Evolutionary conservation across 2,329 filamentous ascomycete species (phyloP).

Genomic region (Colletotrichum sp.): DNA sequence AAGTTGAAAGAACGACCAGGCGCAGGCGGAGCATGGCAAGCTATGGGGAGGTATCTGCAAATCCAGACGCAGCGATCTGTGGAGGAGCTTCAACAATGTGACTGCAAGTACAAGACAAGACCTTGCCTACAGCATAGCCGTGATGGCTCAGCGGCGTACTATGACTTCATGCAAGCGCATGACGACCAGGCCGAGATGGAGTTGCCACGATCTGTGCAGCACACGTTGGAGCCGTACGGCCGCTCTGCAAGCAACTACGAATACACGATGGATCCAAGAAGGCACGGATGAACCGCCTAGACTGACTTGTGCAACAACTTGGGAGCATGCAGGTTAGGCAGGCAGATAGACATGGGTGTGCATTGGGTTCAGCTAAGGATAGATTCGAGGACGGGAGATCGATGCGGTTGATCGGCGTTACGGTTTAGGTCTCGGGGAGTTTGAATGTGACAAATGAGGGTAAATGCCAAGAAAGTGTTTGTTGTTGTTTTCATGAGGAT

Average conservation of each 20-base stretch:
- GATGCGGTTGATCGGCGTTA: neutral
- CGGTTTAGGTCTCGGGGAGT: neutral
- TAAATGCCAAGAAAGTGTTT: neutral
- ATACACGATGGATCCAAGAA: neutral
- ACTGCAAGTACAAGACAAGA: neutral
- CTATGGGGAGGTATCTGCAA: neutral
- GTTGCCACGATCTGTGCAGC: neutral
- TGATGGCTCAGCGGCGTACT: neutral
- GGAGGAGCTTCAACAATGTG: neutral
- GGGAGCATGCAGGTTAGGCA: neutral
- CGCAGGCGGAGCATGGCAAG: neutral
- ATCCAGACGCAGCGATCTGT: neutral
- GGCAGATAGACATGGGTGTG: neutral
- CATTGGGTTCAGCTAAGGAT: neutral
- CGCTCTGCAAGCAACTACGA: neutral
- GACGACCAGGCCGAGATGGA: neutral
- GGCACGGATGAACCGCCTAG: neutral
- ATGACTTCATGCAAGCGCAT: conserved; percentile 6
- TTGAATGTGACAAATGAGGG: neutral
- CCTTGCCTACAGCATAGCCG: neutral
- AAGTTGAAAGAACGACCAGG: neutral
- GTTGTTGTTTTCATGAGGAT: neutral
- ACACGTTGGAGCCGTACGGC: neutral
- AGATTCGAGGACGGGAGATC: neutral
- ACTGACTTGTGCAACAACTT: neutral